phyloP scores from a whole-genome alignment of 2,329 filamentous ascomycete genomes.

The Fusarium tricinctum region DNA sequence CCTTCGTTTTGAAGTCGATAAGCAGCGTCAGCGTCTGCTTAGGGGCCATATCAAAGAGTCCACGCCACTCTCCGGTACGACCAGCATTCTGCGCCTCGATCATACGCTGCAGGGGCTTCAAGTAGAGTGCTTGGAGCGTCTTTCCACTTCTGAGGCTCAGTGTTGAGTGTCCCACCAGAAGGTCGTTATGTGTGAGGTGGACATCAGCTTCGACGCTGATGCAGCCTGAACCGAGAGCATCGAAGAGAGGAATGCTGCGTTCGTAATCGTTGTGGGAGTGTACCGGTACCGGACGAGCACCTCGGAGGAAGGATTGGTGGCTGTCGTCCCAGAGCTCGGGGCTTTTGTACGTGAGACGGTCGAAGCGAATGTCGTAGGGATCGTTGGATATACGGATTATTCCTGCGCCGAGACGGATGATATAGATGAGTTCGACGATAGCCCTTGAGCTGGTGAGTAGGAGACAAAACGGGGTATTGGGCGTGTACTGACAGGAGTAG shows the following conservation, averaged over 20 bases:
- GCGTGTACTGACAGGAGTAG: conserved; percentile 1
- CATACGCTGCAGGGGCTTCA: conserved; percentile 22
- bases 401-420: neutral
- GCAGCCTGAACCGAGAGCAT: conserved; percentile 22
- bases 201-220: conserved; percentile 31
- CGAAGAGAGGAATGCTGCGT: conserved; percentile 22
- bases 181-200: neutral
- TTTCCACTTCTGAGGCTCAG: neutral
- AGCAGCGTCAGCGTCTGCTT: conserved; percentile 17
- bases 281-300: conserved; percentile 8
- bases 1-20: conserved; percentile 20
- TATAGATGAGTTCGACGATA: conserved; percentile 14
- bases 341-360: conserved; percentile 9
- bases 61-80: neutral
- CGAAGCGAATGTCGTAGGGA: conserved; percentile 29
- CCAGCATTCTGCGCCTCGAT: conserved; percentile 9
- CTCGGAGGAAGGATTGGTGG: conserved; percentile 22
- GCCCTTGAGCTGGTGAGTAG: neutral
- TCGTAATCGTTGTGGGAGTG: conserved; percentile 33
- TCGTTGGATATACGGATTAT: conserved; percentile 21
- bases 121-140: neutral
- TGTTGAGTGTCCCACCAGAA: conserved; percentile 17
- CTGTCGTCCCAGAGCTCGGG: conserved; percentile 27
- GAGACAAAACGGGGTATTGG: too few species aligned
- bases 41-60: conserved; percentile 3